Evolutionary conservation across 2,329 filamentous ascomycete species (phyloP).

Genomic region (Colletotrichum magnum): DNA sequence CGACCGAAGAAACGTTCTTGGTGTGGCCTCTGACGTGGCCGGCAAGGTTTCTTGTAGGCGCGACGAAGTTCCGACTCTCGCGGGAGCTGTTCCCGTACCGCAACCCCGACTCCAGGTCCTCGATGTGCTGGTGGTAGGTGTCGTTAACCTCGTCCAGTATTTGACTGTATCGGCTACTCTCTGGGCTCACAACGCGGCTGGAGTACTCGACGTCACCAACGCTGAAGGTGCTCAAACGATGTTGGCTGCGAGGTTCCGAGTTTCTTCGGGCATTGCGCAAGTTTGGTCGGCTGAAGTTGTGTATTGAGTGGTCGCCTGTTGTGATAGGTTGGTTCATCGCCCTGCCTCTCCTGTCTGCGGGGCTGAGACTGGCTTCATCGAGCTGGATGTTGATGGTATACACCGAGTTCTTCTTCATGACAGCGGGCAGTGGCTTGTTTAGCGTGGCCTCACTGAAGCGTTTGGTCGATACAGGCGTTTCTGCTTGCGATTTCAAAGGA

Average conservation of each 20-base stretch:
- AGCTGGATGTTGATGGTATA: conserved; percentile 41
- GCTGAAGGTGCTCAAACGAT: conserved; percentile 11
- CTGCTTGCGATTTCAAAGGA: conserved; percentile 1
- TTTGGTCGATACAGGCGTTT: background rate
- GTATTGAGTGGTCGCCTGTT: conserved; percentile 1
- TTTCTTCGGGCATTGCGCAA: background rate
- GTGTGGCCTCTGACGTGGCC: conserved; percentile 13
- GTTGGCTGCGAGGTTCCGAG: conserved; percentile 18
- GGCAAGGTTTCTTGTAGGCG: conserved; percentile 13
- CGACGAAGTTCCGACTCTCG: conserved; percentile 9
- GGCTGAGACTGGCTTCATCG: conserved; percentile 29
- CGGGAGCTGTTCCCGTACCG: conserved; percentile 6
- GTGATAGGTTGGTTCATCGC: conserved; percentile 2
- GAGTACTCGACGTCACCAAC: background rate
- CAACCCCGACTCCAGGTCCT: conserved; percentile 13
- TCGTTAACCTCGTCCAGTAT: conserved; percentile 27
- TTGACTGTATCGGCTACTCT: conserved; percentile 22
- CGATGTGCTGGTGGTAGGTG: conserved; percentile 21
- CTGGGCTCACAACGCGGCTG: conserved; percentile 8
- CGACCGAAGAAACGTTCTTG: conserved; percentile 24
- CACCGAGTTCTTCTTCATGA: conserved; percentile 38
- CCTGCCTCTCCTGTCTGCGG: conserved; percentile 30
- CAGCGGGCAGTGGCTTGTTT: conserved; percentile 49
- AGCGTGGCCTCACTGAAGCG: conserved; percentile 32
- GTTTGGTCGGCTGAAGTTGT: conserved; percentile 35